Percentiles rank a stretch among this genome's conserved stretches.
phyloP scores from a whole-genome alignment of 805 yeast genomes.

The Pichia rugopelliculosa region DNA sequence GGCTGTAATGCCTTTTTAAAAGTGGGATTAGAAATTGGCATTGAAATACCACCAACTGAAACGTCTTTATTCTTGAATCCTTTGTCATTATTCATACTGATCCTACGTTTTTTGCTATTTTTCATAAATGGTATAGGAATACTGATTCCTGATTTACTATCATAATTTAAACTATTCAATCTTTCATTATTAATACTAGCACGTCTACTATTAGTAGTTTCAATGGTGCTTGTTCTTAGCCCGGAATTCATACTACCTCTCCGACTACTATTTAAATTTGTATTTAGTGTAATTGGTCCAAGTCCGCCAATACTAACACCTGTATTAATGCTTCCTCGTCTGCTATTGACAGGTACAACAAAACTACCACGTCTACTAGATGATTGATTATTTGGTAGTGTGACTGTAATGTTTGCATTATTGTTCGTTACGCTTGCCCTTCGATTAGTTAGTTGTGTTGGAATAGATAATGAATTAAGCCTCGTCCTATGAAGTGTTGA shows the following conservation, averaged over 20 bases:
- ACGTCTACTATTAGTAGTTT: constrained; percentile 6
- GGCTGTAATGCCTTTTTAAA: neutral
- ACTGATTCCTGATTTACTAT: constrained; percentile 4
- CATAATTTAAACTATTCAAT: neutral
- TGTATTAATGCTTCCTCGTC: neutral
- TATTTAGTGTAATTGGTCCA: neutral
- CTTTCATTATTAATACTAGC: constrained; percentile 1
- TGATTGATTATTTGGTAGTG: neutral
- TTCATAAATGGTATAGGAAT: neutral
- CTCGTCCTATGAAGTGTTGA: neutral
- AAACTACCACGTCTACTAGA: constrained; percentile 1
- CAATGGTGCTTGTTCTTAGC: too few species aligned
- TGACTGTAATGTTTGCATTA: neutral
- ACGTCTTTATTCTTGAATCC: neutral
- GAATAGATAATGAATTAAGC: constrained; percentile 11
- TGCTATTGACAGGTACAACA: neutral
- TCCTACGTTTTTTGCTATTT: neutral
- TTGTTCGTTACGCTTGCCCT: neutral
- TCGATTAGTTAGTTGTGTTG: constrained; percentile 7
- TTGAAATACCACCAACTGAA: neutral
- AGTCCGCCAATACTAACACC: neutral
- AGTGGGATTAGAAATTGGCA: constrained; percentile 9
- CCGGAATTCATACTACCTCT: neutral
- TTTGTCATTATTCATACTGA: neutral
- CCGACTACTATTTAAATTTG: neutral